A percentile compares a stretch with the other conserved stretches of the same genome.
Evolutionary conservation across 345 rosid genomes (phyloP).

Genomic region (Corchorus capsularis): DNA sequence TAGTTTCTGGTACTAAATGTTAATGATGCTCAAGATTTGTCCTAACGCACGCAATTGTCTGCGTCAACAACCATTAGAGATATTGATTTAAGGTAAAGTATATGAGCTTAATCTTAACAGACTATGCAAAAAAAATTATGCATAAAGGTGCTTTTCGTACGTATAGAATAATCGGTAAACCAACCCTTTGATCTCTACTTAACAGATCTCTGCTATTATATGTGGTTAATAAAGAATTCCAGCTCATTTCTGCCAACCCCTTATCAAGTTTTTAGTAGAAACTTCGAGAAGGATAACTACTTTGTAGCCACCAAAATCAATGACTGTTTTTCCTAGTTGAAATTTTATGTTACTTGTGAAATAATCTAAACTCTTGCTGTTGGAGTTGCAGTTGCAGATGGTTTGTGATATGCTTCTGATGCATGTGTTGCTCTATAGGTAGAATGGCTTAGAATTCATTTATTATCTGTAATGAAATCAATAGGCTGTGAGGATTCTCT

Average conservation of each 20-base stretch:
- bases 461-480: too few species aligned
- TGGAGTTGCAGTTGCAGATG: background rate
- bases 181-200: conserved; percentile 1
- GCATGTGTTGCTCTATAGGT: too few species aligned
- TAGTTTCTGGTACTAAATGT: background rate
- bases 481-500: too few species aligned
- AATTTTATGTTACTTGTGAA: background rate
- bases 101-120: background rate
- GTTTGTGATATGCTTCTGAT: too few species aligned
- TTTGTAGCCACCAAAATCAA: background rate
- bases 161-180: conserved; percentile 2
- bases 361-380: background rate
- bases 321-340: background rate
- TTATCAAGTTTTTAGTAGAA: background rate
- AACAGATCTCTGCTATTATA: background rate
- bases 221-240: background rate
- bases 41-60: conserved; percentile 4
- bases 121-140: background rate
- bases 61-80: background rate
- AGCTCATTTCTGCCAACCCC: background rate
- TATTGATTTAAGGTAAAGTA: background rate
- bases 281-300: background rate
- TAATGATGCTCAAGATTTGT: background rate
- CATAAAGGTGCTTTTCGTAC: background rate
- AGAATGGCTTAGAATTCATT: too few species aligned